Base-by-base conservation (phyloP, 352 stramenopile genomes). In the Sclerospora graminicola region DNA sequence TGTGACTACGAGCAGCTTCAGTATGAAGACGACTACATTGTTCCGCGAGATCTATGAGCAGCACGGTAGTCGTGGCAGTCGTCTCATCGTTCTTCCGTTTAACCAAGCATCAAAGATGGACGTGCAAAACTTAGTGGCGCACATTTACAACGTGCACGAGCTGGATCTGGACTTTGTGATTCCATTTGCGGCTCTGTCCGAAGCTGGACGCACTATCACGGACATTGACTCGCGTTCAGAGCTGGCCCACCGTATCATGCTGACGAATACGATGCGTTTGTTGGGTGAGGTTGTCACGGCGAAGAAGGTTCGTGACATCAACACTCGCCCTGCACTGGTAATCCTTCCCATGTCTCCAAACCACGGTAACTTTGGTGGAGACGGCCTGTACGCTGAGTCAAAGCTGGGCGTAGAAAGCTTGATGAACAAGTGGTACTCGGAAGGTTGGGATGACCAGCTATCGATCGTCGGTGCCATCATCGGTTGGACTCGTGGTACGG, bases 1-100 rank as follows among this genome's bases (percentile, higher is more conserved):
- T 18, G 76, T 81, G 57, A 91, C 83, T 8, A 90, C 81, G 15
- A 88, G 74, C 41, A 89, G 68, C 58, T 90, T 89, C 41, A 71
- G 65, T 23, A 57, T 53, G 37, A 60, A 66, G 28, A 77, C 71
- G 8, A 69, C 76, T 2, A 39, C 41, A 0, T 33, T 81, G 8
- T 93, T 94, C 66, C 81, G 73, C 11, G 60, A 66, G 34, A 84
- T 91, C 30, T 94, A 91, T 54, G 80, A 94, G 54, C 69, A 83
- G 43, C 77, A 90, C 57, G 82, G 83, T 21, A 83, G 75, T 36
- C 77, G 78, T 18, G 82, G 79, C 26, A 88, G 72, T 44, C 73
- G 73, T 15, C 63, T 95, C 16, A 69, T 90, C 20, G 41, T 95
- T 9, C 45, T 92, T 4, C 83, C 83, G 30, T 90, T 88, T 65